phyloP scores from a whole-genome alignment of 192 early-diverging fungal species.

The Diversispora eburnea region DNA sequence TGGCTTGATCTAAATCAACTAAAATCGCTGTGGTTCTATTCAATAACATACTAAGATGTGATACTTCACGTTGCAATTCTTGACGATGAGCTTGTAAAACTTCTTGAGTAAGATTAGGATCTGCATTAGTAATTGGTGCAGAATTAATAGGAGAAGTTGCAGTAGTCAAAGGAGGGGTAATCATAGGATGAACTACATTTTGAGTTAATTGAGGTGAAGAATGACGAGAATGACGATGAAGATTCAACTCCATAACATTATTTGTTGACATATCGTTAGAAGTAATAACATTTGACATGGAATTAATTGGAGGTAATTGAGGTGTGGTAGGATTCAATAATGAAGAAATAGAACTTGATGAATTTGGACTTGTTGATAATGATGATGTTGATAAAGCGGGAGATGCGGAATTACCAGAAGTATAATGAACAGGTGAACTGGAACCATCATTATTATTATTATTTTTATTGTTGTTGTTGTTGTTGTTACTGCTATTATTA shows the following conservation, averaged over 20 bases:
- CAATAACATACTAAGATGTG: constrained; percentile 48
- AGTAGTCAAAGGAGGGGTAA: not conserved
- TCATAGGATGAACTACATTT: not conserved
- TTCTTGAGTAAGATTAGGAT: constrained; percentile 37
- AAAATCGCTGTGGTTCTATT: constrained; percentile 53
- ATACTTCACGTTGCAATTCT: constrained; percentile 53
- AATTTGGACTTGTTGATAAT: not conserved
- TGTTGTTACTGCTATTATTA: too few species aligned
- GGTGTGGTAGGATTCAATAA: constrained; percentile 32
- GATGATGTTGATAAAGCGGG: constrained; percentile 14
- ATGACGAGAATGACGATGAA: too few species aligned
- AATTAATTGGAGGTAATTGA: constrained; percentile 26
- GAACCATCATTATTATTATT: not conserved
- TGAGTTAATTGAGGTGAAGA: too few species aligned
- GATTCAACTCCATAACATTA: too few species aligned
- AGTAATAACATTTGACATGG: not conserved
- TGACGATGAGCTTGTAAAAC: constrained; percentile 53
- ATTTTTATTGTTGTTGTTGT: too few species aligned
- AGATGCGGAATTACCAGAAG: constrained; percentile 35
- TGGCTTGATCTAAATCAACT: constrained; percentile 48
- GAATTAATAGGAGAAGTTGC: not conserved
- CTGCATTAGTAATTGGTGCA: not conserved
- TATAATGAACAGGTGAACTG: constrained; percentile 31
- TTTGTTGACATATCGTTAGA: not conserved
- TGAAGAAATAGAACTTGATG: constrained; percentile 27